Evolutionary conservation across 1,284 basidiomycete genomes (phyloP).

Genomic region (Naganishia sp.): DNA sequence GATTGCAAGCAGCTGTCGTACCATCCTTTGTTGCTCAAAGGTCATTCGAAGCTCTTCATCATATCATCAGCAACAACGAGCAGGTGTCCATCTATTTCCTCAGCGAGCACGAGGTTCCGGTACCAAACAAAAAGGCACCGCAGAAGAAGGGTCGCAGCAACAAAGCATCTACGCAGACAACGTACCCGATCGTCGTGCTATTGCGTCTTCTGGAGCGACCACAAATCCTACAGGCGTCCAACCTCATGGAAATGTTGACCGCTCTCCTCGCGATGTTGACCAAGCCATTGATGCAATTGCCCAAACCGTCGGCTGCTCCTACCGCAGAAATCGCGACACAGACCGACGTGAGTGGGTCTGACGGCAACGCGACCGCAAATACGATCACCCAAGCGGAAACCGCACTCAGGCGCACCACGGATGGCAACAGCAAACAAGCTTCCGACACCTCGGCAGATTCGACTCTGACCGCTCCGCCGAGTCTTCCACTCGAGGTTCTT

Average conservation of each 20-base stretch:
- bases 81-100: conserved; percentile 86
- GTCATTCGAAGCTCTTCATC: conserved; percentile 82
- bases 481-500: conserved; percentile 76
- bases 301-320: conserved; percentile 1
- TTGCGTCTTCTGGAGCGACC: conserved; percentile 82
- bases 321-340: background rate
- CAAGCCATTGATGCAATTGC: conserved; percentile 63
- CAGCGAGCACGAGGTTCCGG: conserved; percentile 84
- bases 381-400: conserved; percentile 2
- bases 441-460: conserved; percentile 27
- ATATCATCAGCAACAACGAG: conserved; percentile 81
- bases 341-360: background rate
- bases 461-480: conserved; percentile 60
- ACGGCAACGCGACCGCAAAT: conserved; percentile 2
- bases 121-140: conserved; percentile 66
- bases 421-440: conserved; percentile 7
- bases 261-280: conserved; percentile 81
- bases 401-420: background rate
- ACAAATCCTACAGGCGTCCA: conserved; percentile 76
- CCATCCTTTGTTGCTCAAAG: conserved; percentile 90
- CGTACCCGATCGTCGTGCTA: conserved; percentile 86
- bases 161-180: conserved; percentile 71
- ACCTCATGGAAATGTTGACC: conserved; percentile 88
- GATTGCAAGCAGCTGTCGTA: conserved; percentile 73
- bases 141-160: conserved; percentile 90